Percentiles rank a stretch among this genome's conserved stretches.
Evolutionary conservation across 2,329 filamentous ascomycete genomes (phyloP).

Genomic region (Dactylella cylindrospora): DNA sequence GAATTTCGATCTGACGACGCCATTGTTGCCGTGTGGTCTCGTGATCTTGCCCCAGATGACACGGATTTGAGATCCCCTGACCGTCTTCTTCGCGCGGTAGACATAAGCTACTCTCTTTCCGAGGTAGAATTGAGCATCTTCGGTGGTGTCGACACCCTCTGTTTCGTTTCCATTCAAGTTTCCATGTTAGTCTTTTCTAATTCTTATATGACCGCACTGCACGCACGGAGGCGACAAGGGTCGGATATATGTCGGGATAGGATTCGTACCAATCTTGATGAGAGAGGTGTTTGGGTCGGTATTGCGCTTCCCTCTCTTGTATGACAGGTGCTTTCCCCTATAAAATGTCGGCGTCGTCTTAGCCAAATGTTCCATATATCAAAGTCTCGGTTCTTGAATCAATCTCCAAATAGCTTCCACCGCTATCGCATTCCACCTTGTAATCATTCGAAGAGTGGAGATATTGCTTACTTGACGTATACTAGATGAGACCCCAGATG

Average conservation of each 20-base stretch:
- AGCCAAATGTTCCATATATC: conserved; percentile 38
- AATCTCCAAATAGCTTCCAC: conserved; percentile 1
- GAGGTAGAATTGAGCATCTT: conserved; percentile 94
- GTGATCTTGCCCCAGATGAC: conserved; percentile 99
- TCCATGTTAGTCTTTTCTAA: conserved; percentile 12
- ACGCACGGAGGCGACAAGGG: too few species aligned
- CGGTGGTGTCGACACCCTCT: conserved; percentile 89
- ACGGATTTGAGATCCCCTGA: conserved; percentile 96
- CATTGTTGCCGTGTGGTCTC: conserved; percentile 94
- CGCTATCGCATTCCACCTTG: conserved; percentile 28
- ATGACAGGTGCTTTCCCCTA: conserved; percentile 97
- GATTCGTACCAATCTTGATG: conserved; percentile 72
- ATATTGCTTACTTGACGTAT: conserved; percentile 80
- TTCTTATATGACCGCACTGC: neutral
- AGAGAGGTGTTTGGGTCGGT: conserved; percentile 87
- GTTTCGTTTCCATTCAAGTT: conserved; percentile 8
- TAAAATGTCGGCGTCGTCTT: conserved; percentile 44
- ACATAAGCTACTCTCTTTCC: conserved; percentile 99
- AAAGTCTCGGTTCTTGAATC: neutral
- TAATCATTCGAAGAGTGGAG: conserved; percentile 34
- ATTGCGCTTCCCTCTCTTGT: conserved; percentile 91
- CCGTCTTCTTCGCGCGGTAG: conserved; percentile 92
- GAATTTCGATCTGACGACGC: conserved; percentile 97
- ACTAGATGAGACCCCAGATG: conserved; percentile 58
- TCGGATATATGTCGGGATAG: conserved; percentile 8